phyloP scores from a whole-genome alignment of 2,329 filamentous ascomycete species.

The Pseudocercospora ulei region DNA sequence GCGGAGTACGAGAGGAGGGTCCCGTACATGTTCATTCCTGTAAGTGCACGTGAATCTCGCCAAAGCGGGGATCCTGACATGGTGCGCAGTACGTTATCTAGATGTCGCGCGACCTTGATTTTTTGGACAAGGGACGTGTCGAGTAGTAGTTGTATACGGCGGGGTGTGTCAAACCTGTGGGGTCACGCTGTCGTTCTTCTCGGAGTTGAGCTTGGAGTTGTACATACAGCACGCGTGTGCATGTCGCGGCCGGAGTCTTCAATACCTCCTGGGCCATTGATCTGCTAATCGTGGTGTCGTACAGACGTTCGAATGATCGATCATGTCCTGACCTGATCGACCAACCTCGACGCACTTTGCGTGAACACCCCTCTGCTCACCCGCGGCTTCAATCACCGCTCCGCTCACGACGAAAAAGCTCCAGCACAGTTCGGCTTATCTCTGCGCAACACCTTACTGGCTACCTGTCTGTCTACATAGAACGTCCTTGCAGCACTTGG shows the following conservation, averaged over 20 bases:
- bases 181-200: background rate
- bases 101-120: background rate
- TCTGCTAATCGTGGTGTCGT: background rate
- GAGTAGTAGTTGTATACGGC: background rate
- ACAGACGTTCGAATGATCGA: too few relatives aligned
- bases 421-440: too few relatives aligned
- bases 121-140: slow-evolving; percentile 4
- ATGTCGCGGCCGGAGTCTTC: background rate
- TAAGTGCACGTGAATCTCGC: too few relatives aligned
- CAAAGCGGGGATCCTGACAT: slow-evolving; percentile 18
- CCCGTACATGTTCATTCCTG: slow-evolving; percentile 74
- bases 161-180: slow-evolving; percentile 1
- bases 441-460: too few relatives aligned
- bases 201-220: slow-evolving; percentile 1
- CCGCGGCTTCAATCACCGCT: too few relatives aligned
- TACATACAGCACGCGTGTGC: slow-evolving; percentile 5
- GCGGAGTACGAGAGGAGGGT: slow-evolving; percentile 68
- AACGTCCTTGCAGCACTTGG: too few relatives aligned
- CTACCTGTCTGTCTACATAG: too few relatives aligned
- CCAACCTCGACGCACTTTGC: too few relatives aligned
- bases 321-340: too few relatives aligned
- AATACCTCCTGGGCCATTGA: background rate
- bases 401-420: too few relatives aligned
- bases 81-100: slow-evolving; percentile 21
- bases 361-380: too few relatives aligned